Base-by-base conservation (phyloP, 805 yeast genomes). In the Kregervanrija pseudodelftensis region DNA sequence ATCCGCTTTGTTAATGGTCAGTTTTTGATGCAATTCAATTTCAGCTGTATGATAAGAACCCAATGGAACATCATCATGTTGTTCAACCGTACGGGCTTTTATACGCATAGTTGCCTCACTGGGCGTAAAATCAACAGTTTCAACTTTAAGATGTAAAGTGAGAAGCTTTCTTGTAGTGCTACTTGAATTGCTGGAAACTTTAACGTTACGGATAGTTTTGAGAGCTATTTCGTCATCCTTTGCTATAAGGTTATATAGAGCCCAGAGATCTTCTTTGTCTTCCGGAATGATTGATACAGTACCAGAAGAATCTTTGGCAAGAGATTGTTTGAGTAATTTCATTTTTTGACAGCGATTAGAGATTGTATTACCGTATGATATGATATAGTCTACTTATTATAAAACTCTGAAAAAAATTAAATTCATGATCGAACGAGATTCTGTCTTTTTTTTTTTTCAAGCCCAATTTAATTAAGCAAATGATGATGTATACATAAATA, bases 211-310 rank as follows among this genome's bases (percentile, higher is more conserved):
- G 51, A 73, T 67, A 10, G 96, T 85, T 48, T 74, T 73, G 44
- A 90, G 67, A 46, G 78, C 77, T 5, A 91, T 71, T 50, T 77
- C 81, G 65, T 93, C 98, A 15, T 82, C 85, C 44, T 77, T 76
- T 41, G 80, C 82, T 3, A 93, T 71, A 22, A 93, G 67, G 57
- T 91, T 93, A 68, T 88, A 88, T 4, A 87, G 59, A 22, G 85
- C 80, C 88, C 96, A 93, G 49, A 93, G 69, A 61, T 91, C 99
- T 55, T 91, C 97, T 40, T 84, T 78, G 55, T 93, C 98, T 56
- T 90, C 85, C 0, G 97, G 90, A 3, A 79, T 67, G 15, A 91
- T 61, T 0, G 85, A 72, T 15, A 87, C 70, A 2, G 73, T 64
- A 5, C 91, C 95, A 46, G 82, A 73, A 41, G 73, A 68, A 51